phyloP scores from a whole-genome alignment of 345 rosid genomes.

The Boechera stricta region DNA sequence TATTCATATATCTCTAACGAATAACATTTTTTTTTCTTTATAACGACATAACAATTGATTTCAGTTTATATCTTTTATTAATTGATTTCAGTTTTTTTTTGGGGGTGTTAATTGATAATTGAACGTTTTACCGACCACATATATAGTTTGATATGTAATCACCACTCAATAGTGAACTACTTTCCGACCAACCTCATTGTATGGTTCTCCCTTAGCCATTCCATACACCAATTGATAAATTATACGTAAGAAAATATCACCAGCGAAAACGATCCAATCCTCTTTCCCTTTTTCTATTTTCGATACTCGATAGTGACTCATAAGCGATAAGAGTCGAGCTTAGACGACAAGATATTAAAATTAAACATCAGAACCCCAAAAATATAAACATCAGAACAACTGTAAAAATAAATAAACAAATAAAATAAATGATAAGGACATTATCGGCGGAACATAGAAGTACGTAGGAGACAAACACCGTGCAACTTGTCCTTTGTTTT shows the following conservation, averaged over 20 bases:
- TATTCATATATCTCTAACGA: background rate
- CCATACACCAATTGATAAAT: slow-evolving; percentile 10
- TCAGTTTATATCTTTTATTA: background rate
- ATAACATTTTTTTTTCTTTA: background rate
- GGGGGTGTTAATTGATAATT: background rate
- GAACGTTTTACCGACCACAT: slow-evolving; percentile 22
- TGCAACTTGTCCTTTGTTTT: slow-evolving; percentile 40
- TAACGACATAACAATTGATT: background rate
- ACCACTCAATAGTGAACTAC: slow-evolving; percentile 38
- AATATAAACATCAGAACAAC: slow-evolving; percentile 17
- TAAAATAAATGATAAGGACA: slow-evolving; percentile 27
- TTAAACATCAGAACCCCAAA: background rate
- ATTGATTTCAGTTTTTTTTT: background rate
- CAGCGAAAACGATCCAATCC: too few species aligned
- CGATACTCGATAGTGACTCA: slow-evolving; percentile 6
- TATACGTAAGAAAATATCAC: background rate
- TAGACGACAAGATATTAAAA: slow-evolving; percentile 25
- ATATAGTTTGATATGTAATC: background rate
- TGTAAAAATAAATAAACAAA: slow-evolving; percentile 13
- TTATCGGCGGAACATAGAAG: slow-evolving; percentile 35
- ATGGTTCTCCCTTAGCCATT: slow-evolving; percentile 27
- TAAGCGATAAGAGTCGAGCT: slow-evolving; percentile 20
- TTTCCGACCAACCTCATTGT: slow-evolving; percentile 42
- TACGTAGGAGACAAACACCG: slow-evolving; percentile 31
- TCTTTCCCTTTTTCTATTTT: too few species aligned